Conservation (phyloP, 176 grass and related monocot genomes). For the Hyparrhenia diplandra region DNA sequence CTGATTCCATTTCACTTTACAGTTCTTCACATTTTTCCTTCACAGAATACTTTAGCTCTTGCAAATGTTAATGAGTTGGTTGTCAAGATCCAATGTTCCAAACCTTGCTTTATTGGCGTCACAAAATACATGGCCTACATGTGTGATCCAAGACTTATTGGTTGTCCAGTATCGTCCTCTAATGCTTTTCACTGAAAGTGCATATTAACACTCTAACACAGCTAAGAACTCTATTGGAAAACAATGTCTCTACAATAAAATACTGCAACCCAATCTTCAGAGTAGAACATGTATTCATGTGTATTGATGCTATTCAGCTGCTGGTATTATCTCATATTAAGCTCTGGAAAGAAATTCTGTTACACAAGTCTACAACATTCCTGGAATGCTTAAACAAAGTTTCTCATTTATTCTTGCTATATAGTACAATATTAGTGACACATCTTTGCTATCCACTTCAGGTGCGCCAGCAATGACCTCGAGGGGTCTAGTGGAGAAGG, state of each 20-base stretch:
- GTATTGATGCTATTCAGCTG: not conserved
- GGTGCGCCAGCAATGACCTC: constrained; percentile 92
- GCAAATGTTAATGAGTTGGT: not conserved
- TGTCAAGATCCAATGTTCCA: not conserved
- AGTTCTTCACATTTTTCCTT: not conserved
- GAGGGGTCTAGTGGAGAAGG: constrained; percentile 83
- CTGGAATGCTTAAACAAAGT: not conserved
- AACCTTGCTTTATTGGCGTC: not conserved
- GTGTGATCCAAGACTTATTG: not conserved
- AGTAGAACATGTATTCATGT: not conserved
- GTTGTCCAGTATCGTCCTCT: not conserved
- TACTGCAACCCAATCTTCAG: not conserved
- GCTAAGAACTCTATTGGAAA: not conserved
- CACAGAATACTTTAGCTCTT: not conserved
- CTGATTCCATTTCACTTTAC: not conserved
- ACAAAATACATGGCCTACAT: not conserved
- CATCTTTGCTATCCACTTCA: constrained; percentile 22
- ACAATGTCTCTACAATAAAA: not conserved
- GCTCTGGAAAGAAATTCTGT: not conserved
- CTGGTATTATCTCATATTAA: not conserved
- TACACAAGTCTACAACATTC: not conserved
- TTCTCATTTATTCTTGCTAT: not conserved
- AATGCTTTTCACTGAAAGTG: not conserved
- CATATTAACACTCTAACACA: not conserved
- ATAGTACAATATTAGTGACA: not conserved